Conservation (phyloP, 2,329 filamentous ascomycete genomes). For the Stromatinia cepivora region DNA sequence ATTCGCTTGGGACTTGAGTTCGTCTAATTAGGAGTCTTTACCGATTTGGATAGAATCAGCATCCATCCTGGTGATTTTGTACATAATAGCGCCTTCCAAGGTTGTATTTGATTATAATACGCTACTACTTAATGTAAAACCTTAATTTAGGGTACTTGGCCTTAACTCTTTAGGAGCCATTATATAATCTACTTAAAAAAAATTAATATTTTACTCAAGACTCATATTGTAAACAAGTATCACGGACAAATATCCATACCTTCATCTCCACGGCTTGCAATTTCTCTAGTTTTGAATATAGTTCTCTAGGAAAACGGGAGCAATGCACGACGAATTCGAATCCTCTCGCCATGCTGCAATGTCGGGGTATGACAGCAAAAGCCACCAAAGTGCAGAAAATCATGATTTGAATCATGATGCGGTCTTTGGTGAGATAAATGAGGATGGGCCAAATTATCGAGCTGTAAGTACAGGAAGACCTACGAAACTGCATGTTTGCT, state of each 20-base stretch:
- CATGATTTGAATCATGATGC: conserved; percentile 4
- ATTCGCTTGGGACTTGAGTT: neutral
- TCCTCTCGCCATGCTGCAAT: neutral
- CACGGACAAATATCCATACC: neutral
- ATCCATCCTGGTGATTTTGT: neutral
- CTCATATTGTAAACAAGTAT: neutral
- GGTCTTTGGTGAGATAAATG: conserved; percentile 19
- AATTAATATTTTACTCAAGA: neutral
- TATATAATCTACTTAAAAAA: conserved; percentile 8
- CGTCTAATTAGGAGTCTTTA: neutral
- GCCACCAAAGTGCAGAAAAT: conserved; percentile 3
- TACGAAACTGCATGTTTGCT: neutral
- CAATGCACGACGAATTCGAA: conserved; percentile 13
- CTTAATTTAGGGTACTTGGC: neutral
- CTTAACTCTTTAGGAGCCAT: neutral
- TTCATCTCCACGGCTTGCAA: neutral
- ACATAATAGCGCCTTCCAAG: conserved; percentile 15
- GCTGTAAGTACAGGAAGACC: neutral
- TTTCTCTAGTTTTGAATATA: neutral
- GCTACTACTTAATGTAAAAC: neutral
- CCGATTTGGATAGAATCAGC: neutral
- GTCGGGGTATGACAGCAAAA: neutral
- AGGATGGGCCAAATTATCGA: conserved; percentile 19
- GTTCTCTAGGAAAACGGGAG: neutral
- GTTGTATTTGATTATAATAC: neutral